Conservation (phyloP, 2,329 filamentous ascomycete species). For the Knoxdaviesia proteae region DNA sequence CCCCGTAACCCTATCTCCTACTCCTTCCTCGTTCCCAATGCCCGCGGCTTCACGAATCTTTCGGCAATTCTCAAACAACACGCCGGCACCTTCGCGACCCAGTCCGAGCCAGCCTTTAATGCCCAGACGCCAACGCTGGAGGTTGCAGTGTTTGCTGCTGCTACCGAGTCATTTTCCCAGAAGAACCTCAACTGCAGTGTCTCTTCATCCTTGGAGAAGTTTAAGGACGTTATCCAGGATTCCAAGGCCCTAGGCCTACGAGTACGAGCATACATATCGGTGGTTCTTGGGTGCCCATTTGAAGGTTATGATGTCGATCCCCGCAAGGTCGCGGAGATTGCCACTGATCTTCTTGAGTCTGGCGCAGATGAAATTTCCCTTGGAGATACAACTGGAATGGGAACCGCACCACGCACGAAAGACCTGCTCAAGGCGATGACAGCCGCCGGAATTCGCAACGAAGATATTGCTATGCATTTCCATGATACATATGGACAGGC, state of each 20-base stretch:
- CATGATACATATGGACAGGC: constrained; percentile 80
- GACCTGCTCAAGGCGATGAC: constrained; percentile 43
- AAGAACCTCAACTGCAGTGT: constrained; percentile 71
- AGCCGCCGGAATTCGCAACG: constrained; percentile 44
- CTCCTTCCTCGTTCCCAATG: constrained; percentile 64
- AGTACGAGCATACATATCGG: constrained; percentile 62
- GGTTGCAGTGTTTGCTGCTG: constrained; percentile 62
- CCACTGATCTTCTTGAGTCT: constrained; percentile 54
- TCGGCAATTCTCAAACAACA: constrained; percentile 28
- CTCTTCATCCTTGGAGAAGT: constrained; percentile 48
- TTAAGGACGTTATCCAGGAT: constrained; percentile 46
- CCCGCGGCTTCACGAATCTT: constrained; percentile 48
- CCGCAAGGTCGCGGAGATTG: constrained; percentile 42
- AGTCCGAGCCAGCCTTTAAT: constrained; percentile 21
- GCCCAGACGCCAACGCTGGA: constrained; percentile 33
- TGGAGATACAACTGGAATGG: constrained; percentile 81
- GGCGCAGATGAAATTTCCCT: constrained; percentile 81
- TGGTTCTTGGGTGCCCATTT: constrained; percentile 64
- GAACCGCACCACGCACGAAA: constrained; percentile 50
- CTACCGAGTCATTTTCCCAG: constrained; percentile 60
- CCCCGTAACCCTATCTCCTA: constrained; percentile 43
- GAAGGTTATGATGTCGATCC: constrained; percentile 44
- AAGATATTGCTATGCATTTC: constrained; percentile 65
- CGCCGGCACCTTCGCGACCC: constrained; percentile 26
- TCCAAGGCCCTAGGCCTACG: constrained; percentile 44